These are phyloP conservation scores for Acanthamoeba healyi DNA, from an alignment of 208 protist genomes.

Conservation along the genomic window DNA sequence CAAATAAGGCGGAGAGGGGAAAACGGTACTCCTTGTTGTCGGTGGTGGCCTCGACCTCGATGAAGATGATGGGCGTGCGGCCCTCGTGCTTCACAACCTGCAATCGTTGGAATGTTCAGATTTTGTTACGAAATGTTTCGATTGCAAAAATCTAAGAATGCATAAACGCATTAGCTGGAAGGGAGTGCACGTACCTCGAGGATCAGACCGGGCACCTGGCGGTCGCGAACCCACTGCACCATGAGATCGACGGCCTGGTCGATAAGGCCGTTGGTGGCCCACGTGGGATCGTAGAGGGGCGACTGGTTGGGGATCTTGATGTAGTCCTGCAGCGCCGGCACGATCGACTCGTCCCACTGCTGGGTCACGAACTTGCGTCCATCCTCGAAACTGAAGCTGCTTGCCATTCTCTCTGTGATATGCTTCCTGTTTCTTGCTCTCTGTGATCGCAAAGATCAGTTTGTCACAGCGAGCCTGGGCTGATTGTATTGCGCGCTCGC, in stretches of 20 bases:
- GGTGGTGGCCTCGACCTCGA: conserved; percentile 70
- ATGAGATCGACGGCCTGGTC: conserved; percentile 83
- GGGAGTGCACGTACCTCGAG: conserved; percentile 63
- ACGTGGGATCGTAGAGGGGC: conserved; percentile 72
- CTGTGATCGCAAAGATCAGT: too few relatives aligned
- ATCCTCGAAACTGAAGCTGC: conserved; percentile 34
- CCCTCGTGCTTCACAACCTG: conserved; percentile 18
- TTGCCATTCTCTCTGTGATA: too few relatives aligned
- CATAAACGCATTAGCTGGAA: neutral
- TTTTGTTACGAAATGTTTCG: too few relatives aligned
- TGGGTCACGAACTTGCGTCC: conserved; percentile 2
- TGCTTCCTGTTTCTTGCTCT: too few relatives aligned
- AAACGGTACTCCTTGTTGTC: conserved; percentile 69
- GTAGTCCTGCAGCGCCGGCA: conserved; percentile 62
- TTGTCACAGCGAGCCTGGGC: too few relatives aligned
- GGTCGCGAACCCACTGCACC: conserved; percentile 73
- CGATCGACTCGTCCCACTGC: conserved; percentile 69
- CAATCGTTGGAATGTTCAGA: neutral
- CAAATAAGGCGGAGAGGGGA: neutral
- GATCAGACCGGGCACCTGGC: conserved; percentile 72
- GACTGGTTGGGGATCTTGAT: conserved; percentile 80
- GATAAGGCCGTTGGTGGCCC: conserved; percentile 83
- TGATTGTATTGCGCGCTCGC: too few relatives aligned
- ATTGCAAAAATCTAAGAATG: too few relatives aligned
- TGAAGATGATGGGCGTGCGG: conserved; percentile 70